A percentile compares a stretch with the other conserved stretches of the same genome.
phyloP scores from a whole-genome alignment of 2,329 filamentous ascomycete genomes.

The Claviceps maximensis region DNA sequence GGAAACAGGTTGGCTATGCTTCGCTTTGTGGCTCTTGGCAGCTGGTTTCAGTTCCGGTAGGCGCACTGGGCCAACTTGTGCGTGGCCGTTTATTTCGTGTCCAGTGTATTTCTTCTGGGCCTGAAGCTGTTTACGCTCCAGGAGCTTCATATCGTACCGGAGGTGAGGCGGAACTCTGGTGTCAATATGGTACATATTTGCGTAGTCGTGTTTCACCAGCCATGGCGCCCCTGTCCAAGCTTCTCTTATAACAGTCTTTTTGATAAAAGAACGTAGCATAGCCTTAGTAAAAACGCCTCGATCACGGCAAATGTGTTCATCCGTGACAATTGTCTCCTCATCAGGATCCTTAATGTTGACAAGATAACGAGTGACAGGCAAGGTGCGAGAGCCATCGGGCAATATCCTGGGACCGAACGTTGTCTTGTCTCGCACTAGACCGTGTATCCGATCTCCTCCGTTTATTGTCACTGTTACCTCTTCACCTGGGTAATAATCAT shows the following conservation, averaged over 20 bases:
- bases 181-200: slow-evolving; percentile 71
- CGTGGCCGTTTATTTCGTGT: slow-evolving; percentile 29
- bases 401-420: slow-evolving; percentile 49
- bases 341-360: slow-evolving; percentile 59
- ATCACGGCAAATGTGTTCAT: slow-evolving; percentile 72
- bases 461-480: slow-evolving; percentile 60
- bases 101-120: slow-evolving; percentile 47
- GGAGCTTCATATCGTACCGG: slow-evolving; percentile 65
- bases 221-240: slow-evolving; percentile 94
- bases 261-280: slow-evolving; percentile 85
- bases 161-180: slow-evolving; percentile 75
- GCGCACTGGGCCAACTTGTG: slow-evolving; percentile 36
- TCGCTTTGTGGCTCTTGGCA: slow-evolving; percentile 54
- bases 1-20: slow-evolving; percentile 25
- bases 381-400: slow-evolving; percentile 55
- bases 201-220: slow-evolving; percentile 81
- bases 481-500: slow-evolving; percentile 84
- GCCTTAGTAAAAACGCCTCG: slow-evolving; percentile 90
- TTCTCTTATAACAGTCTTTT: slow-evolving; percentile 84
- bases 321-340: slow-evolving; percentile 66
- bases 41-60: slow-evolving; percentile 63
- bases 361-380: slow-evolving; percentile 66
- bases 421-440: slow-evolving; percentile 73
- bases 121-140: slow-evolving; percentile 61
- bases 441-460: slow-evolving; percentile 56